A percentile compares a stretch with the other conserved stretches of the same genome.
Conservation (phyloP, 2,329 filamentous ascomycete species). For the Aureobasidium sp. region DNA sequence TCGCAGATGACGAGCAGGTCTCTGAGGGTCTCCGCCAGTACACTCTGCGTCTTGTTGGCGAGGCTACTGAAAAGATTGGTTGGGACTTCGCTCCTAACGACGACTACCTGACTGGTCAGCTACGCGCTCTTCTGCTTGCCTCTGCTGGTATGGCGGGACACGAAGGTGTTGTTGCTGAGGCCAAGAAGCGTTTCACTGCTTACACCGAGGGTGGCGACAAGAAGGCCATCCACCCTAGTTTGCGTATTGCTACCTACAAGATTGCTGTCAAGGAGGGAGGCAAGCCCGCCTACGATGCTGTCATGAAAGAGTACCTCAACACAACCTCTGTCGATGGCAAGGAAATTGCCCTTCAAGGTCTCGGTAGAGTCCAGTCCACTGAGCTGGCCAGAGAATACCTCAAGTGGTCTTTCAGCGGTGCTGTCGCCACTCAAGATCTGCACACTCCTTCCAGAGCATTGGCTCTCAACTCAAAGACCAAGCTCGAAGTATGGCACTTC, state of each 20-base stretch:
- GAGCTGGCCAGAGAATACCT: slow-evolving; percentile 61
- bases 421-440: slow-evolving; percentile 77
- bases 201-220: slow-evolving; percentile 63
- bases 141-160: slow-evolving; percentile 71
- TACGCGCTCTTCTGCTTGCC: slow-evolving; percentile 72
- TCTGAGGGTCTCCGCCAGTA: slow-evolving; percentile 69
- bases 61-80: slow-evolving; percentile 69
- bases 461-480: slow-evolving; percentile 62
- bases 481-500: slow-evolving; percentile 74
- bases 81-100: slow-evolving; percentile 77
- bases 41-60: slow-evolving; percentile 64
- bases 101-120: slow-evolving; percentile 71
- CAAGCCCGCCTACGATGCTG: slow-evolving; percentile 58
- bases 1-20: slow-evolving; percentile 65
- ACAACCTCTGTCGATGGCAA: slow-evolving; percentile 86
- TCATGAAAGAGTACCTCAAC: slow-evolving; percentile 77
- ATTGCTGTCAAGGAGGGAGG: slow-evolving; percentile 68
- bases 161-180: slow-evolving; percentile 61
- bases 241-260: slow-evolving; percentile 73
- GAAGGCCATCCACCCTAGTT: slow-evolving; percentile 67
- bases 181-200: slow-evolving; percentile 68
- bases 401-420: slow-evolving; percentile 69
- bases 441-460: slow-evolving; percentile 72
- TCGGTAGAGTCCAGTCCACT: slow-evolving; percentile 64
- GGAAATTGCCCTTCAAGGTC: slow-evolving; percentile 68